Conservation (phyloP, 75 land plant species). For the Larix kaempferi region DNA sequence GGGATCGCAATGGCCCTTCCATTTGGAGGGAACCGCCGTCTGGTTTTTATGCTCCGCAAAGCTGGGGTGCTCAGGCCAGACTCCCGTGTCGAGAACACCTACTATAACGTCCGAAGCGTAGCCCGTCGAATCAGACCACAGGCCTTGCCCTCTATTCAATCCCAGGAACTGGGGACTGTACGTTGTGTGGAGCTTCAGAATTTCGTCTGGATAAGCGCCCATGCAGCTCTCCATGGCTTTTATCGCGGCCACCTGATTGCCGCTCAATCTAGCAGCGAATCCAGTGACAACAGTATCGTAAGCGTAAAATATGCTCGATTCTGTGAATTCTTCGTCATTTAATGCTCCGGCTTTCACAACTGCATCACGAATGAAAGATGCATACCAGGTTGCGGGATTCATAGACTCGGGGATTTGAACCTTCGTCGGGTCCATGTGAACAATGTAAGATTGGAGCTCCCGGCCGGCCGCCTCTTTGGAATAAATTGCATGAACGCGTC, state of each 20-base stretch:
- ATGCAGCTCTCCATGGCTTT: slow-evolving; percentile 37
- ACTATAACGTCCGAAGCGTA: slow-evolving; percentile 71
- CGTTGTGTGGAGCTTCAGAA: slow-evolving; percentile 43
- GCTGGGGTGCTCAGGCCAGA: slow-evolving; percentile 71
- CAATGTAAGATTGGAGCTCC: no score
- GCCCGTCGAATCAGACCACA: slow-evolving; percentile 58
- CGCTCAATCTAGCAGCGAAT: slow-evolving; percentile 57
- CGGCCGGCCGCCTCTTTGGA: no score
- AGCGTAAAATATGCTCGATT: slow-evolving; percentile 22
- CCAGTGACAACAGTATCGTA: slow-evolving; percentile 74
- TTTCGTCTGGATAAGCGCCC: slow-evolving; percentile 25
- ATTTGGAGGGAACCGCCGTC: slow-evolving; percentile 35
- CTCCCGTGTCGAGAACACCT: slow-evolving; percentile 78
- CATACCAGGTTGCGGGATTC: no score
- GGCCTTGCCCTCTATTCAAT: slow-evolving; percentile 27
- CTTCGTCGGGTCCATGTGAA: no score
- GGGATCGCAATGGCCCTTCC: slow-evolving; percentile 63
- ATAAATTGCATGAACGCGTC: no score
- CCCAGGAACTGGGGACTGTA: slow-evolving; percentile 43
- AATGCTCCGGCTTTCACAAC: no score
- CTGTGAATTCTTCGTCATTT: no score
- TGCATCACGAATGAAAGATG: no score
- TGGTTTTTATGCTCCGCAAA: slow-evolving; percentile 47
- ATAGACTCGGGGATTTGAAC: no score
- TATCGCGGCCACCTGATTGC: slow-evolving; percentile 36